Conservation (phyloP, 2,329 filamentous ascomycete genomes). For the Phaeomoniella chlamydospora region DNA sequence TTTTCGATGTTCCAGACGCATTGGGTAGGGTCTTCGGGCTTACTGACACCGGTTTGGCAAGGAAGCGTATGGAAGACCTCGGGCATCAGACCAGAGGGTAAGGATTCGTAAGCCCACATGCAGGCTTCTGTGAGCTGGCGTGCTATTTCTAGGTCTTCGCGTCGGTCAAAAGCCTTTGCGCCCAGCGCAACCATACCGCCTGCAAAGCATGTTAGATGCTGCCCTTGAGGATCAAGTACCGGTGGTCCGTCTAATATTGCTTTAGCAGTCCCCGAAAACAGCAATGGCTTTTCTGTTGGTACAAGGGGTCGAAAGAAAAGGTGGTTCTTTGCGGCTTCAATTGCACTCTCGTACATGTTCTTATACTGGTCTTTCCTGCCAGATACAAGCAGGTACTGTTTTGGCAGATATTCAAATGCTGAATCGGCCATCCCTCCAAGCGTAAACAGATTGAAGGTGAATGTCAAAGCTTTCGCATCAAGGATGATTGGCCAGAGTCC, state of each 20-base stretch:
- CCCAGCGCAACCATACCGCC: constrained; percentile 58
- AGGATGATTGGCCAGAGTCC: constrained; percentile 49
- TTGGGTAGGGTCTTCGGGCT: constrained; percentile 8
- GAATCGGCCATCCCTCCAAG: constrained; percentile 41
- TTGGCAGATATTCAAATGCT: constrained; percentile 43
- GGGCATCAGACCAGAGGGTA: constrained; percentile 45
- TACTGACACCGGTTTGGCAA: constrained; percentile 22
- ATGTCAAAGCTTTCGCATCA: constrained; percentile 29
- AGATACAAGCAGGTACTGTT: constrained; percentile 42
- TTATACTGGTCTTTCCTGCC: constrained; percentile 25
- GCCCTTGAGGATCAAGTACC: constrained; percentile 19
- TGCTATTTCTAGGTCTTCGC: constrained; percentile 40
- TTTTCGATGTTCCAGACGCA: constrained; percentile 1
- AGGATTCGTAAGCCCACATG: constrained; percentile 45
- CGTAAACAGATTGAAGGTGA: constrained; percentile 33
- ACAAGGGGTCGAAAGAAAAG: constrained; percentile 30
- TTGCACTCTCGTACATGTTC: constrained; percentile 26
- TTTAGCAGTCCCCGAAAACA: constrained; percentile 33
- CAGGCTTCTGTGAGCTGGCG: constrained; percentile 48
- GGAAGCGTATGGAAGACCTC: constrained; percentile 39
- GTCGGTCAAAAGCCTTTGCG: constrained; percentile 43
- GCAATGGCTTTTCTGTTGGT: constrained; percentile 26
- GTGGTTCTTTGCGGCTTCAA: constrained; percentile 22
- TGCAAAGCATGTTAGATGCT: constrained; percentile 56
- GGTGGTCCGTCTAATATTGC: background rate